Evolutionary conservation across 2,329 filamentous ascomycete genomes (phyloP), one percentile per base, ranked within the genome.

Genomic region (Harringtonia aguacate): DNA sequence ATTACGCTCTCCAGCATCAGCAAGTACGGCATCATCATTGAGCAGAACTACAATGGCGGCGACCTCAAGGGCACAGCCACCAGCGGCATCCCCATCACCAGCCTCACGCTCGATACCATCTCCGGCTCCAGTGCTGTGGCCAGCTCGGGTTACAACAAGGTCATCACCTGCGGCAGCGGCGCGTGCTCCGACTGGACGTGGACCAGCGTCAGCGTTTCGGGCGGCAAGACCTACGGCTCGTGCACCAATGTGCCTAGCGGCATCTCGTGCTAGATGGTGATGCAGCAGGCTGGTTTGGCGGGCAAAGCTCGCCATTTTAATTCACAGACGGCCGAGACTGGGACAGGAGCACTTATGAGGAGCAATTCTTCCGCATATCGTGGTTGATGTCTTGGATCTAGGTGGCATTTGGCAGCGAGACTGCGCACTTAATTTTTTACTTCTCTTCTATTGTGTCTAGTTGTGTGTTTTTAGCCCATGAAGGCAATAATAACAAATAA

Each of bases 21-120:
- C 42, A 60, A 68, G 20, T 75, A 77, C 54, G 74, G 70, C 36
- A 69, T 79, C 46, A 63, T 77, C 41, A 68, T 80, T 46, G 62
- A 78, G 57, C 76, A 80, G 61, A 72, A 77, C 55, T 78, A 77
- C 52, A 59, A 67, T 53, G 68, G 68, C 50, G 66, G 67, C 39
- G 63, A 63, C 35, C 62, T 66, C 6, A 39, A 49, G 0, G 50
- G 50, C 24, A 52, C 55, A 7, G 61, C 58, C 8, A 55, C 62
- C 3, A 64, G 59, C 2, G 53, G 51, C 9, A 34, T 52, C 2
- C 68, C 70, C 7, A 73, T 70, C 9, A 63, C 58, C 21, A 67
- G 64, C 38, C 65, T 73, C 13, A 62, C 62, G 3, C 68, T 74
- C 48, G 67, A 64, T 4, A 59, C 54, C n/a, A 54, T 73, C 14